phyloP scores from a whole-genome alignment of 1,139 yeast genomes.

The Blastobotrys serpentis region DNA sequence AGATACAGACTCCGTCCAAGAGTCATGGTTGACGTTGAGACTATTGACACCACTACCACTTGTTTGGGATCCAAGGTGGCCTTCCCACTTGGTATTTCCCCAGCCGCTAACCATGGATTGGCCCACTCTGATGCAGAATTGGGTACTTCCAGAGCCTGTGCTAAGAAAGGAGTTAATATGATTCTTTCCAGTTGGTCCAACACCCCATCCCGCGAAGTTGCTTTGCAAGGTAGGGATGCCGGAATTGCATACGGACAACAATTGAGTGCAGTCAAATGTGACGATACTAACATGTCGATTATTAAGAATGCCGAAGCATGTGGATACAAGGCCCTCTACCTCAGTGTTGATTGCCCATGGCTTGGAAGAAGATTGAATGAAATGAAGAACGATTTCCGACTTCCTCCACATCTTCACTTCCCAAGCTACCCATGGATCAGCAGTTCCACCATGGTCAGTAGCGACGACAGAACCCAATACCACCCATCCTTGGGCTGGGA shows the following conservation, averaged over 20 bases:
- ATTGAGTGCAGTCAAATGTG: constrained; percentile 45
- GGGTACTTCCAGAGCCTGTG: constrained; percentile 35
- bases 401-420: constrained; percentile 32
- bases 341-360: constrained; percentile 66
- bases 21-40: constrained; percentile 42
- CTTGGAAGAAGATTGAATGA: constrained; percentile 63
- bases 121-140: constrained; percentile 63
- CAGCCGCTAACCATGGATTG: constrained; percentile 60
- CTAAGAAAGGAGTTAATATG: constrained; percentile 33
- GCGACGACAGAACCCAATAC: constrained; percentile 15
- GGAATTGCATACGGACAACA: constrained; percentile 37
- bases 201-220: constrained; percentile 32
- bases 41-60: constrained; percentile 41
- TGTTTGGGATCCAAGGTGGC: constrained; percentile 41
- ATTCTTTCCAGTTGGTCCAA: constrained; percentile 35
- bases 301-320: constrained; percentile 50
- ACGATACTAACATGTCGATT: constrained; percentile 44
- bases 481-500: constrained; percentile 15
- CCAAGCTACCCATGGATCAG: constrained; percentile 29
- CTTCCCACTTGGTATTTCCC: constrained; percentile 60
- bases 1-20: constrained; percentile 42
- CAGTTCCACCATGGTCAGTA: constrained; percentile 11
- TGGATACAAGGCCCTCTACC: constrained; percentile 55
- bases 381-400: constrained; percentile 44
- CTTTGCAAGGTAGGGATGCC: constrained; percentile 23